These are phyloP conservation scores for Skeletonema potamos DNA, from an alignment of 108 stramenopile genomes.

Conservation along the genomic window DNA sequence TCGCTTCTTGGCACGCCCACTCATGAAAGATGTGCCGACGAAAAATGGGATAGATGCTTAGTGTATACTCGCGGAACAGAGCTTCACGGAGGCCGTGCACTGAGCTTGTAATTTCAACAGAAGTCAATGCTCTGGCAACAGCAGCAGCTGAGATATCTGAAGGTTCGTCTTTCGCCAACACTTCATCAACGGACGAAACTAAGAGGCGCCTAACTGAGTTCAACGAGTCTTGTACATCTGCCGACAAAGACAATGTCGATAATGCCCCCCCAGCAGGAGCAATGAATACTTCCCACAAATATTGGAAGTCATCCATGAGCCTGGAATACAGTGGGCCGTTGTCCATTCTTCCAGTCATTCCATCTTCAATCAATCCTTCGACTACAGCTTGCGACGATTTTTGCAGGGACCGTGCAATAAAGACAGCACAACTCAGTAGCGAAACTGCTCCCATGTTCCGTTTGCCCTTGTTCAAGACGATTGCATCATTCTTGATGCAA, in stretches of 20 bases:
- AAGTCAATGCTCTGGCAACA: slow-evolving; percentile 23
- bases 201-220: slow-evolving; percentile 23
- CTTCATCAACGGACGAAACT: slow-evolving; percentile 23
- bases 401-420: slow-evolving; percentile 59
- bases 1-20: slow-evolving; percentile 69
- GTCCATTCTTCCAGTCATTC: slow-evolving; percentile 21
- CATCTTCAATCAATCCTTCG: slow-evolving; percentile 39
- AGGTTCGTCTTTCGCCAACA: slow-evolving; percentile 16
- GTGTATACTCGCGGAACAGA: slow-evolving; percentile 68
- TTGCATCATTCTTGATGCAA: slow-evolving; percentile 56
- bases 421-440: slow-evolving; percentile 67
- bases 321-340: slow-evolving; percentile 18
- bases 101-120: slow-evolving; percentile 30
- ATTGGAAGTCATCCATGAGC: slow-evolving; percentile 45
- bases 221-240: slow-evolving; percentile 31
- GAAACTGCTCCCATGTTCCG: slow-evolving; percentile 58
- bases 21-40: slow-evolving; percentile 79
- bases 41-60: slow-evolving; percentile 61
- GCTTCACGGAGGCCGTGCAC: slow-evolving; percentile 51
- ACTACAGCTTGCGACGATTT: slow-evolving; percentile 30
- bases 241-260: slow-evolving; percentile 22
- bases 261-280: slow-evolving; percentile 45
- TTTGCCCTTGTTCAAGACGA: slow-evolving; percentile 47
- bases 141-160: neutral
- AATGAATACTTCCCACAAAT: slow-evolving; percentile 71